Percentiles rank a stretch among this genome's conserved stretches.
Conservation (phyloP, 2,329 filamentous ascomycete species). For the Nectriaceae sp. region DNA sequence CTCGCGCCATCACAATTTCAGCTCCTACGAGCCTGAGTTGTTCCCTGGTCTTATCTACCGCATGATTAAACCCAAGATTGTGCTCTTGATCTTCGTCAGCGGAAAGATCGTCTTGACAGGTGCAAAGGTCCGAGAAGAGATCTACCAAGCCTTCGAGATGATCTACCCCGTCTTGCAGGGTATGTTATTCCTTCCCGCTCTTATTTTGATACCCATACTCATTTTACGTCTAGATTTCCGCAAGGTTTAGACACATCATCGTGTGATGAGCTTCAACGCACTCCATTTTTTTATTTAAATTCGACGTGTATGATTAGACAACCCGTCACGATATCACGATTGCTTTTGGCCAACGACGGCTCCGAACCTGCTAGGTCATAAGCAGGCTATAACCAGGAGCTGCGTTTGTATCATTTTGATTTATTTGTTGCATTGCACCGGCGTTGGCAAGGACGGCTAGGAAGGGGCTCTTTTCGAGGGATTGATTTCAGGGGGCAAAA, state of each 20-base stretch:
- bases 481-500: constrained; percentile 36
- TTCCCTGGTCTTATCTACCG: constrained; percentile 99
- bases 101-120: constrained; percentile 98
- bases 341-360: constrained; percentile 30
- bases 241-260: constrained; percentile 48
- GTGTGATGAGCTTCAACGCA: constrained; percentile 5
- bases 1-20: constrained; percentile 98
- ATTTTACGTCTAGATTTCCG: constrained; percentile 50
- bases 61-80: constrained; percentile 99
- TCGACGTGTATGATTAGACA: constrained; percentile 45
- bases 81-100: constrained; percentile 95
- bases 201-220: constrained; percentile 4
- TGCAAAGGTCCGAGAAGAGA: constrained; percentile 97
- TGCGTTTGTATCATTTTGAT: constrained; percentile 42
- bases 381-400: constrained; percentile 6
- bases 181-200: constrained; percentile 44
- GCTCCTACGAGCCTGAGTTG: constrained; percentile 96
- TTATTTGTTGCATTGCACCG: constrained; percentile 56
- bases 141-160: constrained; percentile 95
- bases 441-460: constrained; percentile 49
- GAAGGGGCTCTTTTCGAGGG: constrained; percentile 31
- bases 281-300: constrained; percentile 2
- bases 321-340: constrained; percentile 51
- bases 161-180: constrained; percentile 95
- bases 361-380: constrained; percentile 24